Percentiles rank a stretch among this genome's conserved stretches.
phyloP scores from a whole-genome alignment of 257 asterid genomes.

The Solanum chaucha region DNA sequence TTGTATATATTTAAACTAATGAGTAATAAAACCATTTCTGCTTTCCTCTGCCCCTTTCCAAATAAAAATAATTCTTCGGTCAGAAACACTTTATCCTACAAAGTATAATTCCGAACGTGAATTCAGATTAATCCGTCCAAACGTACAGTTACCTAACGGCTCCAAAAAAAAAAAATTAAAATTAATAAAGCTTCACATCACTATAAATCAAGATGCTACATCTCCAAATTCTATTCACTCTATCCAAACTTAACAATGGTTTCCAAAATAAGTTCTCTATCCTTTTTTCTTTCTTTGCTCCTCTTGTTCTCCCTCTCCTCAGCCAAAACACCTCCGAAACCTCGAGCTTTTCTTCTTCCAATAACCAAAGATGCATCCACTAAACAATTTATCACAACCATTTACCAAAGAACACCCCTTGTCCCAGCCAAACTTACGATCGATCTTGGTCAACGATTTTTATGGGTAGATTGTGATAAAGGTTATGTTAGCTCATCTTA shows the following conservation, averaged over 20 bases:
- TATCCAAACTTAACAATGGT: neutral
- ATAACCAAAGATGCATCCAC: too few relatives aligned
- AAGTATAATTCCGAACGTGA: fast-evolving
- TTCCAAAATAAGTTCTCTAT: neutral
- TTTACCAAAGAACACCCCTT: too few relatives aligned
- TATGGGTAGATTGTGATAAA: too few relatives aligned
- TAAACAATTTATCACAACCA: too few relatives aligned
- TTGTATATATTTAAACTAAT: neutral
- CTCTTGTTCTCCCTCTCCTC: too few relatives aligned
- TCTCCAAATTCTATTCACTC: neutral
- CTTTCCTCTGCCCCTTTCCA: neutral
- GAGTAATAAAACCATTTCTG: neutral
- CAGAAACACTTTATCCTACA: neutral
- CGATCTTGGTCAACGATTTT: too few relatives aligned
- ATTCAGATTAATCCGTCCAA: too few relatives aligned
- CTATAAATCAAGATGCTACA: neutral
- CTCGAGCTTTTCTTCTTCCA: too few relatives aligned
- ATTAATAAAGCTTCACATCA: neutral
- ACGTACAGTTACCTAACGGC: too few relatives aligned
- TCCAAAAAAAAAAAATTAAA: neutral
- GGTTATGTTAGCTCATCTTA: too few relatives aligned
- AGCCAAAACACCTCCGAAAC: too few relatives aligned
- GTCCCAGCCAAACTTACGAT: too few relatives aligned
- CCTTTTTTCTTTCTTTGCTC: neutral
- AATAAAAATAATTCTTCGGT: neutral